These are phyloP conservation scores for Physcia stellaris DNA, from an alignment of 495 filamentous ascomycete species.

Conservation along the genomic window DNA sequence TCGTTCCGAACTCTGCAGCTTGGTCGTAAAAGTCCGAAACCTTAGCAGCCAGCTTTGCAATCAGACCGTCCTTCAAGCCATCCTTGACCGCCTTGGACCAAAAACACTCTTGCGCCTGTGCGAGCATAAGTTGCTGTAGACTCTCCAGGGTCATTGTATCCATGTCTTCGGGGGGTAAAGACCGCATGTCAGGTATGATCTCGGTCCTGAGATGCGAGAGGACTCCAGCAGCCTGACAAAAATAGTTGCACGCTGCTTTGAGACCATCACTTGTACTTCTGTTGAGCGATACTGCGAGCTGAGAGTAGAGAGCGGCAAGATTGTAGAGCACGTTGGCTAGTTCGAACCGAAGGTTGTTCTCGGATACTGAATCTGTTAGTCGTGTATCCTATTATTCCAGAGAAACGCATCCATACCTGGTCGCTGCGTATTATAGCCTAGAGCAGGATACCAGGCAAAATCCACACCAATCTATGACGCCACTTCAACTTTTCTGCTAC, in stretches of 20 bases:
- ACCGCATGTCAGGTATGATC: constrained; percentile 73
- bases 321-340: constrained; percentile 90
- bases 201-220: constrained; percentile 63
- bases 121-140: constrained; percentile 69
- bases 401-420: constrained; percentile 33
- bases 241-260: constrained; percentile 81
- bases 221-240: constrained; percentile 78
- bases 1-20: constrained; percentile 73
- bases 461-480: constrained; percentile 68
- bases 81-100: constrained; percentile 98
- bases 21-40: constrained; percentile 85
- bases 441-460: constrained; percentile 87
- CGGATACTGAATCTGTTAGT: constrained; percentile 37
- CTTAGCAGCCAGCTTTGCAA: constrained; percentile 80
- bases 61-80: constrained; percentile 76
- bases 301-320: constrained; percentile 81
- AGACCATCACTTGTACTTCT: constrained; percentile 72
- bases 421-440: constrained; percentile 76
- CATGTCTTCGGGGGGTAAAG: constrained; percentile 89
- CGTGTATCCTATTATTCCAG: not conserved
- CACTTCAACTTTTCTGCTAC: not conserved
- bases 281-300: constrained; percentile 72
- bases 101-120: constrained; percentile 92
- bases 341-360: constrained; percentile 92
- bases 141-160: constrained; percentile 75